phyloP scores from a whole-genome alignment of 345 rosid genomes.

The Hibiscus trionum region DNA sequence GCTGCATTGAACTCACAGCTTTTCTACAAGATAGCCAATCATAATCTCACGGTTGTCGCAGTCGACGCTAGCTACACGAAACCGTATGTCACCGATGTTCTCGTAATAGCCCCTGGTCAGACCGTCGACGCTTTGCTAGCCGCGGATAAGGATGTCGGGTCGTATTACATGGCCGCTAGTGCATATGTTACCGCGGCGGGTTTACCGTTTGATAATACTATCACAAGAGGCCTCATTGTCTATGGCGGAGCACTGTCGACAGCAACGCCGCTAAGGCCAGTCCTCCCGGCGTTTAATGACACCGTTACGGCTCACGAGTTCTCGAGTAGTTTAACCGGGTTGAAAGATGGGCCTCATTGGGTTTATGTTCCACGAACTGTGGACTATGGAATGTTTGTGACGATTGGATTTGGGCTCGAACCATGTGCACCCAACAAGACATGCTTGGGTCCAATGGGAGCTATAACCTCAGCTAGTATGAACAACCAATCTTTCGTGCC shows the following conservation, averaged over 20 bases:
- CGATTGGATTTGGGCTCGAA: slow-evolving; percentile 42
- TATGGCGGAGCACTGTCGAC: slow-evolving; percentile 28
- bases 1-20: slow-evolving; percentile 80
- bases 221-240: slow-evolving; percentile 57
- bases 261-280: slow-evolving; percentile 43
- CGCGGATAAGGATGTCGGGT: slow-evolving; percentile 50
- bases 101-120: slow-evolving; percentile 65
- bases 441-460: slow-evolving; percentile 33
- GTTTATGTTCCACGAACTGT: slow-evolving; percentile 51
- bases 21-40: slow-evolving; percentile 82
- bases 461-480: slow-evolving; percentile 57
- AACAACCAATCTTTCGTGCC: slow-evolving; percentile 52
- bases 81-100: slow-evolving; percentile 55
- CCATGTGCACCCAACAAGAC: slow-evolving; percentile 39
- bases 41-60: slow-evolving; percentile 60
- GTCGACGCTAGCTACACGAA: slow-evolving; percentile 61
- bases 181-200: slow-evolving; percentile 41
- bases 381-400: slow-evolving; percentile 63
- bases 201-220: slow-evolving; percentile 31
- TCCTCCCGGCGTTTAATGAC: slow-evolving; percentile 50
- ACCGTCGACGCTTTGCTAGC: slow-evolving; percentile 59
- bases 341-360: slow-evolving; percentile 43
- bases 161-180: slow-evolving; percentile 75
- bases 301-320: slow-evolving; percentile 59
- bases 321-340: slow-evolving; percentile 40